Evolutionary conservation across 345 rosid species (phyloP), one percentile per base, ranked within the genome.

Genomic region (Ailanthus altissimus): DNA sequence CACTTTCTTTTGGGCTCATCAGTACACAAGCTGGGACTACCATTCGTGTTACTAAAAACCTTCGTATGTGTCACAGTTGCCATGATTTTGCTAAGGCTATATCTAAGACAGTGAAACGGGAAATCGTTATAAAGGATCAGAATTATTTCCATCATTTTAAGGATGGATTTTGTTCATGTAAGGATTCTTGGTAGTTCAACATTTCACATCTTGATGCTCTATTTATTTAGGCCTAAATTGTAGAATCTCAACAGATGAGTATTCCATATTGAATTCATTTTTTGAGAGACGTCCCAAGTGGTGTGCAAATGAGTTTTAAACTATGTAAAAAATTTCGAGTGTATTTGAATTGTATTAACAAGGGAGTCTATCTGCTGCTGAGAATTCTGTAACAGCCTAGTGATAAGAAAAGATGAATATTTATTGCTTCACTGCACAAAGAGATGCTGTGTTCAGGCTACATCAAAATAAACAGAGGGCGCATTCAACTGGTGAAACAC

Each of bases 1-100:
- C 90, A 2, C 72, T 87, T 64, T 75, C 88, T 57, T 83, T 87
- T 53, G 90, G 92, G 53, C 87, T 89, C 14, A 81, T 89, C 49
- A 87, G 84, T 53, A 82, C 84, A 26, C 80, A 73, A 68, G 75
- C 80, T 8, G 78, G 79, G 46, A 63, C 40, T 46, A 54, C 84
- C 5, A 82, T 89, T 74, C 85, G 78, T 4, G 76, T 86, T 28
- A 76, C 83, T 6, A 89, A 89, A 78, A 89, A 82, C 68, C 85
- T 73, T 42, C 76, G 71, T 6, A 62, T 86, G 45, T 84, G 90
- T 59, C 75, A 5, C 26, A 28, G 86, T 67, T 84, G 88, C 73
- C 92, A 89, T 64, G 82, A 77, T 62, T 81, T 72, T 67, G 75
- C 80, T 21, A 83, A 86, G 73, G 42, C 46, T 16, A 80, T 87